Evolutionary conservation across 768 basidiomycete genomes (phyloP), one percentile per base, ranked within the genome.

Genomic region (Polyporus arcularius): DNA sequence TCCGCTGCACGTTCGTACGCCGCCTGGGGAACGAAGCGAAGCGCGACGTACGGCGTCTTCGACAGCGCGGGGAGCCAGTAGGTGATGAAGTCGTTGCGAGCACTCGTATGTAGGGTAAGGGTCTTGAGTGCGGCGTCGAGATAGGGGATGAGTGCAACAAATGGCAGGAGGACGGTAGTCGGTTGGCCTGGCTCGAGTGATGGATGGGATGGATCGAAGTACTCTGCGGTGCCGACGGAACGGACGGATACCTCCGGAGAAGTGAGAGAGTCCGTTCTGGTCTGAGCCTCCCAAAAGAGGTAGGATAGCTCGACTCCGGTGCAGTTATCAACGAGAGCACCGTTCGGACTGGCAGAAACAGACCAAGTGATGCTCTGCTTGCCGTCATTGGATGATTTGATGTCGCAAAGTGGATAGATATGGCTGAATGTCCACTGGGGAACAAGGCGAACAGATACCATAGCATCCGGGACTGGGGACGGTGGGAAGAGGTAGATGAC

Each of bases 31-130:
- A 82, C 40, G 68, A 83, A 82, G 4, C 80, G 76, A 32, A 84
- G 70, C 2, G 78, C 79, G 50, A 82, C 63, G 56, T 76, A 63
- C 21, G 71, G 67, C 66, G 81, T 74, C 56, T 74, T 77, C 39
- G 73, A 63, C 41, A 83, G 63, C 11, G 71, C 67, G 0, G 80
- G 80, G 15, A 81, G 74, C 81, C 81, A 82, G 63, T 76, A 82
- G 75, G 79, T 80, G 62, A 82, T 78, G 67, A 82, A 82, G 6
- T 77, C 77, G 28, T 76, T 78, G 47, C 78, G 71, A 1, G 79
- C 80, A 55, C 79, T 75, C 1, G 70, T 75, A 57, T 82, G 73
- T 7, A 82, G 75, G 0, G 75, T 70, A 1, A 82, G 71, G 8
- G 67, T 63, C 41, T 41, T 53, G 16, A 53, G 53, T 6, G 18